Evolutionary conservation across 208 protist genomes (phyloP).

Genomic region (Leptomonas pyrrhocoris): DNA sequence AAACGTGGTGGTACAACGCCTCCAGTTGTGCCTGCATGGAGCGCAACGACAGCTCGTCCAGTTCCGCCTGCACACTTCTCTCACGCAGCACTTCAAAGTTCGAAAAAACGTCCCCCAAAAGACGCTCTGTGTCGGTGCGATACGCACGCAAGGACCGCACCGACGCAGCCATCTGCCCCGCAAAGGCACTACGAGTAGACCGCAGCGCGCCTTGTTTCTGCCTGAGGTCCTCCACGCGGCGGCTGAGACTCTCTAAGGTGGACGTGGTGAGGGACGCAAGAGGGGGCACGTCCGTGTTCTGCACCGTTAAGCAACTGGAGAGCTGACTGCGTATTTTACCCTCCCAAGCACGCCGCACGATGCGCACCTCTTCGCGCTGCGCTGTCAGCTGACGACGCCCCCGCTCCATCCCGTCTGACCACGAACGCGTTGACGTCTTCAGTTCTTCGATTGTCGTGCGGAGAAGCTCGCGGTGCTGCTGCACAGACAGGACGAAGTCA

Average conservation of each 20-base stretch:
- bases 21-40: conserved; percentile 18
- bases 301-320: conserved; percentile 19
- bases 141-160: conserved; percentile 4
- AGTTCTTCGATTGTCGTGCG: conserved; percentile 16
- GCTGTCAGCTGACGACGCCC: conserved; percentile 2
- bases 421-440: conserved; percentile 1
- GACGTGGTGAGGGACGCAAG: conserved; percentile 6
- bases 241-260: conserved; percentile 2
- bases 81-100: conserved; percentile 24
- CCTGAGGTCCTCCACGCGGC: background rate
- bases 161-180: conserved; percentile 8
- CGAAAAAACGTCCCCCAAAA: conserved; percentile 14
- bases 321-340: conserved; percentile 16
- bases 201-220: conserved; percentile 17
- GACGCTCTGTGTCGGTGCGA: conserved; percentile 14
- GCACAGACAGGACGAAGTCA: conserved; percentile 12
- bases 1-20: conserved; percentile 14
- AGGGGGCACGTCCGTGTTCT: conserved; percentile 7
- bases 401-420: conserved; percentile 10
- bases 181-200: conserved; percentile 5
- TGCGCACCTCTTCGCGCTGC: conserved; percentile 10
- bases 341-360: conserved; percentile 23
- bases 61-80: conserved; percentile 11
- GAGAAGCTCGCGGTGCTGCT: conserved; percentile 22
- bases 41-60: conserved; percentile 21